These are phyloP conservation scores for Acacia crassicarpa DNA, from an alignment of 306 rosid genomes.

Conservation along the genomic window DNA sequence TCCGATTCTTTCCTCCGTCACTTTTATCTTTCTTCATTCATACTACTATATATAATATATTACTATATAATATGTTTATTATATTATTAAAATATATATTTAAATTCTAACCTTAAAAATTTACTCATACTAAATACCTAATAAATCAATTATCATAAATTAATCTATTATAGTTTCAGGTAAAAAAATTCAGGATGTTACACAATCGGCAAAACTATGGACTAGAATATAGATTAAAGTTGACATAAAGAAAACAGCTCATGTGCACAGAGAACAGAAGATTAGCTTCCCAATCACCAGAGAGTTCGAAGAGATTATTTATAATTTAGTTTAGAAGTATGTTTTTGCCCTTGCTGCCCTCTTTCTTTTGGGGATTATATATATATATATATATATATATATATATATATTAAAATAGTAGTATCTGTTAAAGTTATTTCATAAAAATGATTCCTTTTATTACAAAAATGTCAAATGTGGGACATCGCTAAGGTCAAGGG, in stretches of 20 bases:
- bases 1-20: too few relatives aligned
- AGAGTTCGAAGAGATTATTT: neutral
- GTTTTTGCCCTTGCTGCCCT: neutral
- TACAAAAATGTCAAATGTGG: constrained; percentile 9
- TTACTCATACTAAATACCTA: too few relatives aligned
- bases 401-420: neutral
- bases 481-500: constrained; percentile 30
- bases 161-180: too few relatives aligned
- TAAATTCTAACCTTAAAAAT: too few relatives aligned
- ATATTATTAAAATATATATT: too few relatives aligned
- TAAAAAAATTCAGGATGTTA: too few relatives aligned
- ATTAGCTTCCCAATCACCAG: constrained; percentile 21
- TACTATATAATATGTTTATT: too few relatives aligned
- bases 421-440: neutral
- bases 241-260: constrained; percentile 26
- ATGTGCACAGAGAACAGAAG: constrained; percentile 37
- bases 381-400: too few relatives aligned
- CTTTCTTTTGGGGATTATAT: neutral
- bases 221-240: neutral
- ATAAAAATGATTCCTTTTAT: constrained; percentile 17
- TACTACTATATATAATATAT: too few relatives aligned
- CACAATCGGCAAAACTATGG: neutral
- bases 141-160: too few relatives aligned
- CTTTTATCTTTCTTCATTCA: too few relatives aligned
- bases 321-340: neutral